phyloP scores from a whole-genome alignment of 73 alveolate species.

The Effrenium voratum region DNA sequence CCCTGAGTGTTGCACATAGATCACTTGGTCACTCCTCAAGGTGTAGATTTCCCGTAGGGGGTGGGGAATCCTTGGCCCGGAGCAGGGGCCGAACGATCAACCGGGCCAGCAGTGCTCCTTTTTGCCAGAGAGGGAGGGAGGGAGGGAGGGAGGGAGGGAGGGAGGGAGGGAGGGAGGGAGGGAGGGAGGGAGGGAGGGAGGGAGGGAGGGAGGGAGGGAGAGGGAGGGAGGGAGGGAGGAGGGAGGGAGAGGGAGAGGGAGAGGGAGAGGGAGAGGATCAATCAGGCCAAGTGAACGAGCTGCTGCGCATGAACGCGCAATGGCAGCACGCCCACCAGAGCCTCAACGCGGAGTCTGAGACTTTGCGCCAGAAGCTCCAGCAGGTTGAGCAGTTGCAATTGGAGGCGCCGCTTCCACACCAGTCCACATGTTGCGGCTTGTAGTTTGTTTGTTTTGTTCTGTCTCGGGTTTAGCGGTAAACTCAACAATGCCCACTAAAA shows the following conservation, averaged over 20 bases:
- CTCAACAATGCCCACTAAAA: too few species aligned
- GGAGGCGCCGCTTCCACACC: too few species aligned
- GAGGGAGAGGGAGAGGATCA: background rate
- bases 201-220: background rate
- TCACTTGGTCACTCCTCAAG: background rate
- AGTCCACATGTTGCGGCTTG: too few species aligned
- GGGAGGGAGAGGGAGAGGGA: background rate
- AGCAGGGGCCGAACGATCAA: background rate
- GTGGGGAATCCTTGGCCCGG: background rate
- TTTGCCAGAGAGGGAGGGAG: background rate
- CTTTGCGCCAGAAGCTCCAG: conserved; percentile 29
- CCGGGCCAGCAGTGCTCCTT: background rate
- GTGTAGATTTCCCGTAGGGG: background rate
- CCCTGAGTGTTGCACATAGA: background rate
- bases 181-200: background rate
- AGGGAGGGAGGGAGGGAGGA: background rate
- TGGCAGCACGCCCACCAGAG: conserved; percentile 50
- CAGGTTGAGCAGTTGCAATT: conserved; percentile 24
- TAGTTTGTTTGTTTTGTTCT: too few species aligned
- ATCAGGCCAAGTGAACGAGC: background rate
- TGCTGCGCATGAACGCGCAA: conserved; percentile 32
- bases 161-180: background rate
- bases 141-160: background rate
- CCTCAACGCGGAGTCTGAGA: conserved; percentile 57
- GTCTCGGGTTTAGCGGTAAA: too few species aligned